phyloP scores from a whole-genome alignment of 306 rosid species.

The Cicer arietinum region DNA sequence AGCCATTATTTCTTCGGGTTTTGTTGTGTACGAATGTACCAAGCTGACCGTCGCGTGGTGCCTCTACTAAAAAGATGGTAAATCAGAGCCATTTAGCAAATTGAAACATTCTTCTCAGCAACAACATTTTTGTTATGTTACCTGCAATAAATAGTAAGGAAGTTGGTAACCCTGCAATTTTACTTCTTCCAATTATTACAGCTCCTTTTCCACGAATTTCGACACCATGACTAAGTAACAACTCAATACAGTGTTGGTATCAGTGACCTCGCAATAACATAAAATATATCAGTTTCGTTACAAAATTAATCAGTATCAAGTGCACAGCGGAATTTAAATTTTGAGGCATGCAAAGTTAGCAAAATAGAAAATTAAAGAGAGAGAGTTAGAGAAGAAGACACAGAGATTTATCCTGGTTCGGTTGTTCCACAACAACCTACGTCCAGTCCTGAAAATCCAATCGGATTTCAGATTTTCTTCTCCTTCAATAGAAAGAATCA shows the following conservation, averaged over 20 bases:
- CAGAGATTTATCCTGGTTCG: no score
- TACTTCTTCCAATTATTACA: constrained; percentile 52
- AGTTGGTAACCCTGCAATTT: constrained; percentile 53
- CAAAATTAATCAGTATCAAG: no score
- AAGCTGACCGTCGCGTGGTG: constrained; percentile 60
- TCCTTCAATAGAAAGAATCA: no score
- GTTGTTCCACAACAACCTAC: no score
- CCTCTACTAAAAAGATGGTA: constrained; percentile 50
- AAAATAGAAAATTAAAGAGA: no score
- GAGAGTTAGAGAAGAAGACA: no score
- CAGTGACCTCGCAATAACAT: no score
- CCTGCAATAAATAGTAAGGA: constrained; percentile 54
- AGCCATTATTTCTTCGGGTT: constrained; percentile 55
- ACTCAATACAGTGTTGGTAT: constrained; percentile 25
- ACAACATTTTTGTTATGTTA: constrained; percentile 37
- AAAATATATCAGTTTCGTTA: no score
- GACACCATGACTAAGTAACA: constrained; percentile 49
- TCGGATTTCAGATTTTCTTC: no score
- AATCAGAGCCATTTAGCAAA: constrained; percentile 39
- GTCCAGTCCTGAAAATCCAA: no score
- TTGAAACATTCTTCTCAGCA: constrained; percentile 39
- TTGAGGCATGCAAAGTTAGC: no score
- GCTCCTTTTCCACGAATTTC: constrained; percentile 51
- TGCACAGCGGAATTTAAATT: no score
- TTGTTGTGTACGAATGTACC: constrained; percentile 54